These are phyloP conservation scores for Elsinoe arachidis DNA, from an alignment of 2,329 filamentous ascomycete genomes.

Conservation along the genomic window DNA sequence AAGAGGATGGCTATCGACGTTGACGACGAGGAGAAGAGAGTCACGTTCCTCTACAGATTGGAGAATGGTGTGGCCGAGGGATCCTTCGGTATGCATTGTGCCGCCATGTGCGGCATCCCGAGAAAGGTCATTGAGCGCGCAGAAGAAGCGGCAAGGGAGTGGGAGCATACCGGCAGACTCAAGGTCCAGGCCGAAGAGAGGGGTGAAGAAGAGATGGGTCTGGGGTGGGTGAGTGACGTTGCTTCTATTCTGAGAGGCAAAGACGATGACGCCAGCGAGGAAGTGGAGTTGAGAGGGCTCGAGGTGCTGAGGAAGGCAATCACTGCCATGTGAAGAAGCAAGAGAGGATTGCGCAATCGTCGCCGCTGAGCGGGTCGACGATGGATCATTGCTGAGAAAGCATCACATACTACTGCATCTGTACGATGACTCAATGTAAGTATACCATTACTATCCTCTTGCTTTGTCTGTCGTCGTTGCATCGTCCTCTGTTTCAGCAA, in stretches of 20 bases:
- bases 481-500: not conserved
- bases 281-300: constrained; percentile 42
- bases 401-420: not conserved
- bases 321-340: constrained; percentile 38
- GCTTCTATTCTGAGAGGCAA: constrained; percentile 57
- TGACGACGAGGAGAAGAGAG: constrained; percentile 69
- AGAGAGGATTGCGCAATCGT: not conserved
- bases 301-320: constrained; percentile 51
- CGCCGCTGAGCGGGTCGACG: not conserved
- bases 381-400: not conserved
- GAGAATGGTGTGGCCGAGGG: constrained; percentile 92
- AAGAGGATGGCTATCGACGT: constrained; percentile 93
- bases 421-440: not conserved
- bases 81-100: constrained; percentile 98
- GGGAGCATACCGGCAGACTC: constrained; percentile 88
- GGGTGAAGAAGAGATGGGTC: constrained; percentile 69
- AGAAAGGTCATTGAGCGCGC: constrained; percentile 73
- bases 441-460: not conserved
- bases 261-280: constrained; percentile 32
- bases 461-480: not conserved
- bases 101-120: constrained; percentile 93
- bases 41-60: constrained; percentile 94
- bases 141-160: constrained; percentile 78
- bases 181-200: constrained; percentile 65
- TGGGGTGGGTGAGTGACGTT: constrained; percentile 83